These are phyloP conservation scores for Ceratobasidium sp. DNA, from an alignment of 1,284 basidiomycete species.

Conservation along the genomic window DNA sequence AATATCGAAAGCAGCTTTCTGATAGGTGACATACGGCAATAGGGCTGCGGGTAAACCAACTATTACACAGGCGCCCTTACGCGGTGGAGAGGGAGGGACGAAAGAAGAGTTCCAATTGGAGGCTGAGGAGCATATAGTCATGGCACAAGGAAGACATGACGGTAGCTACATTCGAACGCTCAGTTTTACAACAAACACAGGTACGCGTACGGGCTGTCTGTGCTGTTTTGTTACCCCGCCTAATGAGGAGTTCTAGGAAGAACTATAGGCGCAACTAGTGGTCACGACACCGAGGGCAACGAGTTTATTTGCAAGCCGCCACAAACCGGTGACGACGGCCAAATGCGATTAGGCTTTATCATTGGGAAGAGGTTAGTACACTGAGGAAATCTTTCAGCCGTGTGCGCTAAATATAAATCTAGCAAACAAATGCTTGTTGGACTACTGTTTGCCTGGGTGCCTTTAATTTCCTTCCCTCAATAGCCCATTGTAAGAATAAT, in stretches of 20 bases:
- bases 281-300: background rate
- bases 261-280: background rate
- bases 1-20: background rate
- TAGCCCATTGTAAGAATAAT: no score
- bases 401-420: no score
- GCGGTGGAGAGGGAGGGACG: background rate
- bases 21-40: slow-evolving; percentile 3
- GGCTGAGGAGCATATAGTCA: slow-evolving; percentile 18
- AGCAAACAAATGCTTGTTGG: no score
- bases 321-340: background rate
- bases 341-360: slow-evolving; percentile 18
- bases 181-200: slow-evolving; percentile 11
- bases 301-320: slow-evolving; percentile 1
- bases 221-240: background rate
- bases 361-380: slow-evolving; percentile 7
- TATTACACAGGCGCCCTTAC: background rate
- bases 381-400: no score
- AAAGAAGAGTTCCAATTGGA: background rate
- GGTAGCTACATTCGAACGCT: background rate
- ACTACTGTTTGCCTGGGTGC: no score
- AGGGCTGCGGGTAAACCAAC: no score
- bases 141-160: background rate
- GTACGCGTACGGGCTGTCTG: background rate
- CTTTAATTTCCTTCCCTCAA: no score
- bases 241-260: background rate